Percentiles rank a stretch among this genome's conserved stretches.
phyloP scores from a whole-genome alignment of 352 stramenopile species.

The Phytophthora melonis region DNA sequence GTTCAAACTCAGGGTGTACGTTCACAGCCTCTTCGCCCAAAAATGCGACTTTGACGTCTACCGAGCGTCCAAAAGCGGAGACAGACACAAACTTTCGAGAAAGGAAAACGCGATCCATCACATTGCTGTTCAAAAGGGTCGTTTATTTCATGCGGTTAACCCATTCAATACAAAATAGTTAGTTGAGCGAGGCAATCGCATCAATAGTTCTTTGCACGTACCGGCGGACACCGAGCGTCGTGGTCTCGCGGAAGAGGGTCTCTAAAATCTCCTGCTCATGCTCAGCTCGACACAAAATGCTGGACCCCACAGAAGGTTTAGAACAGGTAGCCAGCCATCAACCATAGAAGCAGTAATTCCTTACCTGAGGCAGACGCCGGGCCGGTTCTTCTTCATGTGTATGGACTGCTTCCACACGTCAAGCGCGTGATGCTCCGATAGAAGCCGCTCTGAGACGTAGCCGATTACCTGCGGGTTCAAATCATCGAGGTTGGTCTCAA shows the following conservation, averaged over 20 bases:
- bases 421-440: slow-evolving; percentile 68
- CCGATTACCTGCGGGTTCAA: slow-evolving; percentile 88
- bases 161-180: slow-evolving; percentile 12
- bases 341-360: background rate
- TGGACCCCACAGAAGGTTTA: slow-evolving; percentile 27
- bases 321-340: background rate
- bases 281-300: slow-evolving; percentile 77
- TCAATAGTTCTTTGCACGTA: slow-evolving; percentile 34
- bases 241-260: slow-evolving; percentile 85
- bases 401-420: slow-evolving; percentile 92
- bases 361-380: slow-evolving; percentile 78
- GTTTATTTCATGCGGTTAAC: slow-evolving; percentile 35
- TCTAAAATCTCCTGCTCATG: slow-evolving; percentile 65
- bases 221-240: slow-evolving; percentile 89
- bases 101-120: slow-evolving; percentile 67
- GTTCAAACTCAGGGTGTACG: slow-evolving; percentile 83
- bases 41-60: slow-evolving; percentile 74
- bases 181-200: background rate
- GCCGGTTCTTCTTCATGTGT: slow-evolving; percentile 94
- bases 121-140: slow-evolving; percentile 46
- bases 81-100: slow-evolving; percentile 63
- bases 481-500: slow-evolving; percentile 94
- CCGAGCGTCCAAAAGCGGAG: slow-evolving; percentile 47
- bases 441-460: slow-evolving; percentile 77
- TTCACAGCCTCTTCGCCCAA: slow-evolving; percentile 66